Evolutionary conservation across 108 stramenopile species (phyloP).

Genomic region (Chaetoceros tenuissimus): DNA sequence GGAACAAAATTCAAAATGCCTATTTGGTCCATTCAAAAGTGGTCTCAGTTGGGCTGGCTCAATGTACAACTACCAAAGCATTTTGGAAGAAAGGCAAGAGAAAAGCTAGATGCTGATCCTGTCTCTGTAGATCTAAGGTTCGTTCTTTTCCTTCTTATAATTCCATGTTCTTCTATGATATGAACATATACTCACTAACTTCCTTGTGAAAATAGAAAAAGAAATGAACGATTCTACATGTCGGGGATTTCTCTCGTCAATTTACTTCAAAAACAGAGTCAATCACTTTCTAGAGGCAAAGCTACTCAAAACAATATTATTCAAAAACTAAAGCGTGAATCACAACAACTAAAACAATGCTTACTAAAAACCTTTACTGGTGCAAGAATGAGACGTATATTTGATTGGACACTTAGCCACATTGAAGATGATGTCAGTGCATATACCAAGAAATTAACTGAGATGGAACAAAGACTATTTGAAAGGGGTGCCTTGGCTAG

Average conservation of each 20-base stretch:
- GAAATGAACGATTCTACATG: slow-evolving; percentile 55
- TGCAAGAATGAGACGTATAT: slow-evolving; percentile 39
- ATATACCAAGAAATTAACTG: slow-evolving; percentile 28
- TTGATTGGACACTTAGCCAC: slow-evolving; percentile 51
- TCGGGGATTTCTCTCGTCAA: slow-evolving; percentile 38
- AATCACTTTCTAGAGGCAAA: slow-evolving; percentile 28
- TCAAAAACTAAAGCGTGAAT: slow-evolving; percentile 25
- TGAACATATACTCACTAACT: background rate
- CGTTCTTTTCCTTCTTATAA: background rate
- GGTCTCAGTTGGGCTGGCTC: slow-evolving; percentile 65
- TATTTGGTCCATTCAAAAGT: slow-evolving; percentile 69
- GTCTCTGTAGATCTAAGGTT: slow-evolving; percentile 55
- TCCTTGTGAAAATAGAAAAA: slow-evolving; percentile 26
- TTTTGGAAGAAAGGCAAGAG: slow-evolving; percentile 54
- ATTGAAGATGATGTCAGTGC: slow-evolving; percentile 50
- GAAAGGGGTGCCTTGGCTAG: slow-evolving; percentile 34
- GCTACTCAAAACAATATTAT: slow-evolving; percentile 25
- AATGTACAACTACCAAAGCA: slow-evolving; percentile 47
- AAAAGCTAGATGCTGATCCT: slow-evolving; percentile 64
- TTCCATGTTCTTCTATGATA: background rate
- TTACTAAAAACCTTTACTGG: slow-evolving; percentile 42
- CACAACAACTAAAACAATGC: slow-evolving; percentile 23
- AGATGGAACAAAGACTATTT: slow-evolving; percentile 48
- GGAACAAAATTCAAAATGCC: slow-evolving; percentile 61
- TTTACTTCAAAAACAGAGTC: slow-evolving; percentile 29